A percentile compares a stretch with the other conserved stretches of the same genome.
Conservation (phyloP, 306 rosid species). For the Inga leiocalycina region DNA sequence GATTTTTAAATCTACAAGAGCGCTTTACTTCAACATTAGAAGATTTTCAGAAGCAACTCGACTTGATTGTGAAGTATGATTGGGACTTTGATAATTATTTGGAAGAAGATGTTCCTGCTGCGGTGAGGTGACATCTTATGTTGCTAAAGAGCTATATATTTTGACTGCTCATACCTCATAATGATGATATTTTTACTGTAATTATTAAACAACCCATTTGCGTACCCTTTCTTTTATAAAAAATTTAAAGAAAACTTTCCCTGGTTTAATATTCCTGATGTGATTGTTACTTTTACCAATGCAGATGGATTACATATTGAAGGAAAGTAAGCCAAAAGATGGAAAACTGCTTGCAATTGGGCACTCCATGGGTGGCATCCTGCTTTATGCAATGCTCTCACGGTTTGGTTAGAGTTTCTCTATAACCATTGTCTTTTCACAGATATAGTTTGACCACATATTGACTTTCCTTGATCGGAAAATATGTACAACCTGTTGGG, state of each 20-base stretch:
- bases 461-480: background rate
- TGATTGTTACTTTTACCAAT: constrained; percentile 21
- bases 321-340: constrained; percentile 80
- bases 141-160: constrained; percentile 45
- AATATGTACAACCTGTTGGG: background rate
- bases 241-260: constrained; percentile 19
- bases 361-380: constrained; percentile 99
- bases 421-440: background rate
- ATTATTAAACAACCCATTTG: constrained; percentile 14
- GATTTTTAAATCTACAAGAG: constrained; percentile 79
- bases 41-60: constrained; percentile 96
- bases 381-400: constrained; percentile 88
- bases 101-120: constrained; percentile 96
- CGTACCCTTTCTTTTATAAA: constrained; percentile 10
- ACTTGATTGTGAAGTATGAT: constrained; percentile 90
- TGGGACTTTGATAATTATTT: constrained; percentile 98
- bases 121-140: constrained; percentile 93
- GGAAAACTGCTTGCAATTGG: constrained; percentile 96
- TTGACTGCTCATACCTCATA: constrained; percentile 8
- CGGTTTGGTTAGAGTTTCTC: constrained; percentile 63
- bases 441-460: too few relatives aligned
- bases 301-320: constrained; percentile 86
- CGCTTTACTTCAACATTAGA: constrained; percentile 80
- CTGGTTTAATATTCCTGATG: constrained; percentile 33
- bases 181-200: constrained; percentile 23